These are phyloP conservation scores for Jacaranda copaia DNA, from an alignment of 257 asterid genomes.

Conservation along the genomic window DNA sequence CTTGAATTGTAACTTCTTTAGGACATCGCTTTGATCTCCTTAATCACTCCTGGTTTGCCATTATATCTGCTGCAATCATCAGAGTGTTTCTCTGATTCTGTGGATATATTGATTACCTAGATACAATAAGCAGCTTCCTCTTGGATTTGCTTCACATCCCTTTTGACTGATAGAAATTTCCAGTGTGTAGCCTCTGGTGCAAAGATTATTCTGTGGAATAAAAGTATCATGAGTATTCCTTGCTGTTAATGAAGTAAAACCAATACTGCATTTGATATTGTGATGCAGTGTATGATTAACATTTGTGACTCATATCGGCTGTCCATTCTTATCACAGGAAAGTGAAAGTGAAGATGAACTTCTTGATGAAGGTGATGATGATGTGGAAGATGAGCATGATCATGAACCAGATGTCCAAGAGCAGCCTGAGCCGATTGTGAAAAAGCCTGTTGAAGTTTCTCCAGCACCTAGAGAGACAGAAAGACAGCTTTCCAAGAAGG, in stretches of 20 bases:
- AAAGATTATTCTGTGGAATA: not conserved
- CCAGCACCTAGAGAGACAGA: constrained; percentile 81
- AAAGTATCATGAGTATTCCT: not conserved
- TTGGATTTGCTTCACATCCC: not conserved
- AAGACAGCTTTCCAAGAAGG: constrained; percentile 95
- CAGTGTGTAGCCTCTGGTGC: not conserved
- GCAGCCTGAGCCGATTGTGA: constrained; percentile 53
- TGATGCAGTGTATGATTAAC: constrained; percentile 18
- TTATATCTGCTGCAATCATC: constrained; percentile 21
- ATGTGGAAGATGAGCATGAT: constrained; percentile 74
- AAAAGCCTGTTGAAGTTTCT: constrained; percentile 63
- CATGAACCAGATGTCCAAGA: constrained; percentile 64
- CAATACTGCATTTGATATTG: not conserved
- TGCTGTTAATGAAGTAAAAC: not conserved
- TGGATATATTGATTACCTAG: not conserved
- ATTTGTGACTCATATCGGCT: constrained; percentile 1
- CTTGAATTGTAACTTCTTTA: constrained; percentile 23
- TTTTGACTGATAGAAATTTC: not conserved
- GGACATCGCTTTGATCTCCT: constrained; percentile 4
- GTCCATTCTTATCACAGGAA: constrained; percentile 48
- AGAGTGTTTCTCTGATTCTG: not conserved
- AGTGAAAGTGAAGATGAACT: constrained; percentile 74
- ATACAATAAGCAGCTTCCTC: not conserved
- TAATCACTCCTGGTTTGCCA: not conserved
- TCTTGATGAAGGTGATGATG: constrained; percentile 69